These are phyloP conservation scores for Ramularia collo-cygni DNA, from an alignment of 2,329 filamentous ascomycete genomes.

Conservation along the genomic window DNA sequence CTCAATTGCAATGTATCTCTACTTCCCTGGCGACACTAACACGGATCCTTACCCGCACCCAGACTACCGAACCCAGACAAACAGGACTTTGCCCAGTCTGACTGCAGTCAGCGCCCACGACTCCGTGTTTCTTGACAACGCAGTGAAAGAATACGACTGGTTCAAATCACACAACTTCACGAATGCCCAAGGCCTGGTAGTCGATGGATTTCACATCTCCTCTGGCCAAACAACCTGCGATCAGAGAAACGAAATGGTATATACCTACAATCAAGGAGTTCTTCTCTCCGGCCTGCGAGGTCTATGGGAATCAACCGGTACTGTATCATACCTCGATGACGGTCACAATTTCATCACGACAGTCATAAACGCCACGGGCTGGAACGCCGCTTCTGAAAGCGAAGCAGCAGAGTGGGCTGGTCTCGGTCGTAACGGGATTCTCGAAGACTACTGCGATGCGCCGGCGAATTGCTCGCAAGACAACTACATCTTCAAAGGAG, in stretches of 20 bases:
- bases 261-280: slow-evolving; percentile 94
- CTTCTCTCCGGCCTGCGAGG: slow-evolving; percentile 75
- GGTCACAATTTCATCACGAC: slow-evolving; percentile 68
- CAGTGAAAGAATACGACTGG: slow-evolving; percentile 75
- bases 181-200: slow-evolving; percentile 63
- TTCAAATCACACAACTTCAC: slow-evolving; percentile 73
- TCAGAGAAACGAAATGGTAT: slow-evolving; percentile 77
- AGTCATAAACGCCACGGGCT: slow-evolving; percentile 75
- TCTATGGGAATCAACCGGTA: slow-evolving; percentile 73
- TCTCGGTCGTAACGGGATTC: slow-evolving; percentile 68
- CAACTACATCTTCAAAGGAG: slow-evolving; percentile 85
- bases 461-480: slow-evolving; percentile 72
- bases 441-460: slow-evolving; percentile 81
- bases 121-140: slow-evolving; percentile 60
- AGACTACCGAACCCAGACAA: slow-evolving; percentile 28
- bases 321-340: slow-evolving; percentile 63
- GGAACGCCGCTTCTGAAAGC: slow-evolving; percentile 32
- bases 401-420: slow-evolving; percentile 54
- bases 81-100: slow-evolving; percentile 41
- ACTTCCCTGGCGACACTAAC: slow-evolving; percentile 77
- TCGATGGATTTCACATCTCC: slow-evolving; percentile 82
- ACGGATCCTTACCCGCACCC: slow-evolving; percentile 33
- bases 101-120: slow-evolving; percentile 21
- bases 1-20: slow-evolving; percentile 82
- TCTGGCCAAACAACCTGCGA: slow-evolving; percentile 57